A percentile compares a stretch with the other conserved stretches of the same genome.
Evolutionary conservation across 805 yeast genomes (phyloP).

Genomic region (Kluyveromyces wickerhamii): DNA sequence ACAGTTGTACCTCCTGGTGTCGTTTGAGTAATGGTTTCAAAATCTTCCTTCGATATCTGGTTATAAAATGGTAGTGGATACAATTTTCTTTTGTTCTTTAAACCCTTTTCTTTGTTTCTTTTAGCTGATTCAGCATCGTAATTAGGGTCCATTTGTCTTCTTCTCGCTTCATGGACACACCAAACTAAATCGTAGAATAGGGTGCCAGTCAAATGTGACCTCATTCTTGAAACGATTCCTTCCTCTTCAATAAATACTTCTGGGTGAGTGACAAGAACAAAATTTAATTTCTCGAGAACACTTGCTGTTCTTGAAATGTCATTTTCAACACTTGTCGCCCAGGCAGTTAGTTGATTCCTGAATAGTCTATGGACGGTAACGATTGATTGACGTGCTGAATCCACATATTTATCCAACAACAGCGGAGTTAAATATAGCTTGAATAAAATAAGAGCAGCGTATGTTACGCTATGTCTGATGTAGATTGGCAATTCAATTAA

Average conservation of each 20-base stretch:
- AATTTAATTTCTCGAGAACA: constrained; percentile 79
- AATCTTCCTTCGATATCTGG: constrained; percentile 84
- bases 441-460: constrained; percentile 70
- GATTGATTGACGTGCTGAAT: constrained; percentile 85
- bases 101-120: constrained; percentile 28
- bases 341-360: constrained; percentile 81
- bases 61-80: constrained; percentile 84
- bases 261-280: constrained; percentile 81
- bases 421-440: constrained; percentile 73
- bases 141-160: constrained; percentile 46
- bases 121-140: constrained; percentile 28
- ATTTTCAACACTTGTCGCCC: constrained; percentile 78
- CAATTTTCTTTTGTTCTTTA: constrained; percentile 30
- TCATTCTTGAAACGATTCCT: constrained; percentile 78
- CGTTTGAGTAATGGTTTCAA: constrained; percentile 74
- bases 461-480: constrained; percentile 77
- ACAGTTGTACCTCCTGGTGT: constrained; percentile 90
- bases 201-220: constrained; percentile 88
- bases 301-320: constrained; percentile 89
- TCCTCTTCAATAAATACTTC: constrained; percentile 64
- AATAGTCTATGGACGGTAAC: constrained; percentile 86
- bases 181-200: constrained; percentile 86
- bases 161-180: constrained; percentile 90
- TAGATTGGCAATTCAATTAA: constrained; percentile 81
- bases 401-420: constrained; percentile 58